Base-by-base conservation (phyloP, 2,329 filamentous ascomycete genomes). In the Canariomyces notabilis region DNA sequence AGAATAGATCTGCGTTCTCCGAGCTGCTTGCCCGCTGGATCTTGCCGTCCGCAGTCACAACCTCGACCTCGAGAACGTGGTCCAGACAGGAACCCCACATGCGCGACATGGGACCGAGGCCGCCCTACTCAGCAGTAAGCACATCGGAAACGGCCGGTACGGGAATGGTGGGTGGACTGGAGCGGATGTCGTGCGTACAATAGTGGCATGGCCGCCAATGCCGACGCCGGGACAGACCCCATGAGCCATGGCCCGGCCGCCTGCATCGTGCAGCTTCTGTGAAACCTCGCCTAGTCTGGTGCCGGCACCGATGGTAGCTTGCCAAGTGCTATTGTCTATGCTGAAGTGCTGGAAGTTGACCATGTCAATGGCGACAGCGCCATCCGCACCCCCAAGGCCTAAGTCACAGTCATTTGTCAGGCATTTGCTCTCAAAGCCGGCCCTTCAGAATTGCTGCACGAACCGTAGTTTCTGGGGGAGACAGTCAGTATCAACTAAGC, bases 181-280 rank as follows among this genome's bases (percentile, higher is more conserved):
- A n/a, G n/a, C n/a, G 40, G 14, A 38, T 18, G 21, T 3, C 26
- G 61, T n/a, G n/a, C 71, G 57, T 53, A 76, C 75, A 46, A 78
- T 75, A 2, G 76, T 79, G 2, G 76, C 72, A 54, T 82, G 77
- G 0, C 78, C 78, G 20, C 77, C 78, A 7, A 80, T 69, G 9
- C 78, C 78, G 11, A 82, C 76, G 3, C 72, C 72, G 0, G 78
- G 77, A 48, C 79, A 82, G 2, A 76, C 74, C 5, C 79, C 79
- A 45, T 82, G 79, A 0, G 79, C 67, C 45, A 82, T 74, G 2
- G 78, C 79, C 15, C 79, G 69, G 21, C 69, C 67, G 6, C 76
- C 77, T 38, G 73, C 67, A 6, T 70, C 57, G 45, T 76, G 72
- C 9, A 82, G 64, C 35, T 67, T 64, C 33, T 69, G 57, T 6